Percentiles rank a stretch among this genome's conserved stretches.
These are phyloP conservation scores for Didymella segeticola DNA, from an alignment of 2,329 filamentous ascomycete genomes.

Conservation along the genomic window DNA sequence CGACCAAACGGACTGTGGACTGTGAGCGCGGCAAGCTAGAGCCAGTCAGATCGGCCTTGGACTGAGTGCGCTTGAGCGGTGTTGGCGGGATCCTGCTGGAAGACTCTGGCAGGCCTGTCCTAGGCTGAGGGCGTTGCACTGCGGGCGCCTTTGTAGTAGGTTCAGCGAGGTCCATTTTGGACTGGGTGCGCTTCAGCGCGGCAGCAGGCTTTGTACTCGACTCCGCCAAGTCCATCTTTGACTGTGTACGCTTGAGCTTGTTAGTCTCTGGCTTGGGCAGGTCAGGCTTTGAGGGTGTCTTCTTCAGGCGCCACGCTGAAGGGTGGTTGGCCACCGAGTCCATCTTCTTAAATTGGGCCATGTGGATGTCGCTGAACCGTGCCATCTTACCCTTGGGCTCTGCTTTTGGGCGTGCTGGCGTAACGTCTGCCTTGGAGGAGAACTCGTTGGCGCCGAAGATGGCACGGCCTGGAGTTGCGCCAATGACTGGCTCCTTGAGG, in stretches of 20 bases:
- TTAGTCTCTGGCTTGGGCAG: constrained; percentile 49
- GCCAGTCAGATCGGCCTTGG: constrained; percentile 68
- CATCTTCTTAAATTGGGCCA: constrained; percentile 95
- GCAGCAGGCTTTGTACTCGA: constrained; percentile 45
- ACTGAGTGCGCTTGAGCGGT: constrained; percentile 59
- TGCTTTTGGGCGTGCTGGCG: constrained; percentile 72
- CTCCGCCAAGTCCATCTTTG: constrained; percentile 72
- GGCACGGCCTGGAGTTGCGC: constrained; percentile 50
- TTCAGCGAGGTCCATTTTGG: constrained; percentile 73
- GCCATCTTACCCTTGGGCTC: constrained; percentile 77
- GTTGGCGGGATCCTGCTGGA: constrained; percentile 52
- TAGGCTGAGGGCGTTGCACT: constrained; percentile 60
- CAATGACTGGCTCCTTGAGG: constrained; percentile 72
- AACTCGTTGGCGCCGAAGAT: constrained; percentile 45
- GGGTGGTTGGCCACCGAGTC: constrained; percentile 90
- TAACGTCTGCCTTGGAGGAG: constrained; percentile 49
- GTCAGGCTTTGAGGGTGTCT: constrained; percentile 55
- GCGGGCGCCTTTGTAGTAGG: constrained; percentile 39
- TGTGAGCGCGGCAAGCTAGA: constrained; percentile 47
- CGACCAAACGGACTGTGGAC: constrained; percentile 37
- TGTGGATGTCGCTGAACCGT: constrained; percentile 85
- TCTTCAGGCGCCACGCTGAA: constrained; percentile 72
- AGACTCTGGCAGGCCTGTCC: constrained; percentile 69
- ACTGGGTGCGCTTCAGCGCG: constrained; percentile 58
- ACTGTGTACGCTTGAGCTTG: constrained; percentile 60